These are phyloP conservation scores for Cordyceps javanica DNA, from an alignment of 2,329 filamentous ascomycete species.

Conservation along the genomic window DNA sequence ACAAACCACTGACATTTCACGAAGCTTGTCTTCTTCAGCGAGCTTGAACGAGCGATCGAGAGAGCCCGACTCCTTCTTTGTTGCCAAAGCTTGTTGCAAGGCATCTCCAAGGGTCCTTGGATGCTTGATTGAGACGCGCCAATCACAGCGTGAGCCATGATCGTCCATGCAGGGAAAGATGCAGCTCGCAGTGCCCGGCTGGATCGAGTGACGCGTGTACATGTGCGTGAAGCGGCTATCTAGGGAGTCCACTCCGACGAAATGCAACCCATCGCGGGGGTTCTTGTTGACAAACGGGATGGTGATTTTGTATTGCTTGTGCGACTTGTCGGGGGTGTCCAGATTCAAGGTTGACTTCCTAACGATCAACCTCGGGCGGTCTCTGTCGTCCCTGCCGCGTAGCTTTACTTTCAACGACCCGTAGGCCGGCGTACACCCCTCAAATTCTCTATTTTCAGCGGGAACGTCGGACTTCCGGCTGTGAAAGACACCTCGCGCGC, in stretches of 20 bases:
- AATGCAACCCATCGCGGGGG: conserved; percentile 83
- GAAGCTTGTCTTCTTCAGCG: conserved; percentile 72
- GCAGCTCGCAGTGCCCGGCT: conserved; percentile 73
- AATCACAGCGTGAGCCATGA: conserved; percentile 70
- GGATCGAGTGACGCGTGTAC: conserved; percentile 77
- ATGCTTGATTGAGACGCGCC: conserved; percentile 83
- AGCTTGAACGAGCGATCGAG: conserved; percentile 36
- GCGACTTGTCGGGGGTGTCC: conserved; percentile 31
- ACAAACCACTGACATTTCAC: conserved; percentile 87
- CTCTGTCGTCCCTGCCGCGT: conserved; percentile 32
- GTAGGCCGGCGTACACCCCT: conserved; percentile 51
- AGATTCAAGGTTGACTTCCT: conserved; percentile 34
- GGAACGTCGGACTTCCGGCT: conserved; percentile 47
- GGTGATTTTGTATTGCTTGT: conserved; percentile 42
- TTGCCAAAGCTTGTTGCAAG: conserved; percentile 42
- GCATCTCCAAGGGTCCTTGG: conserved; percentile 82
- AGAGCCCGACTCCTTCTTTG: conserved; percentile 30
- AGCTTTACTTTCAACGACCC: conserved; percentile 44
- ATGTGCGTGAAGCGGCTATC: conserved; percentile 85
- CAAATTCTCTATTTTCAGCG: conserved; percentile 47
- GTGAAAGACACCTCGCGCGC: conserved; percentile 48
- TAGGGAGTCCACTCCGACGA: conserved; percentile 74
- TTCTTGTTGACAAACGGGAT: conserved; percentile 74
- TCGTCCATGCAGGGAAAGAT: conserved; percentile 94
- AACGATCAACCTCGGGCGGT: conserved; percentile 38